Conservation (phyloP, 805 yeast genomes). For the Geotrichum ghanense region DNA sequence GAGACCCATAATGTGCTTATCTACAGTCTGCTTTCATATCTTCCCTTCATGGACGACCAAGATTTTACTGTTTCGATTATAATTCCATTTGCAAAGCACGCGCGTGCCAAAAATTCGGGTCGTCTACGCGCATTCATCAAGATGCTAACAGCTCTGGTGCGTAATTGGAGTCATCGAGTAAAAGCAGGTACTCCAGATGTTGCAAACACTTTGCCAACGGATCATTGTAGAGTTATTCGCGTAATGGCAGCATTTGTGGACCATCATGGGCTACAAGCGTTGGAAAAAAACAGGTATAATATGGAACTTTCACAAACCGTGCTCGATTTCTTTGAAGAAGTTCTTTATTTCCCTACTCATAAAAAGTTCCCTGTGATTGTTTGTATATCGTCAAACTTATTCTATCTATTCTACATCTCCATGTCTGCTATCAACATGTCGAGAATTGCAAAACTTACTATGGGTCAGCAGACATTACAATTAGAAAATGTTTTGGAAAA, state of each 20-base stretch:
- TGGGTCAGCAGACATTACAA: not conserved
- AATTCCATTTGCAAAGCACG: constrained; percentile 5
- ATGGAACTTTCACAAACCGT: constrained; percentile 1
- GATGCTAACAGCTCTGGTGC: constrained; percentile 2
- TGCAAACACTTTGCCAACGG: not conserved
- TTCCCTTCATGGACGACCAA: constrained; percentile 8
- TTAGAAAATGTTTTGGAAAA: not conserved
- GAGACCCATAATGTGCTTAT: not conserved
- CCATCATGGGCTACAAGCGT: constrained; percentile 6
- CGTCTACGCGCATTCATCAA: constrained; percentile 2
- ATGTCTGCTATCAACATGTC: not conserved
- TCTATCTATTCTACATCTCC: not conserved
- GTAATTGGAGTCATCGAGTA: constrained; percentile 4
- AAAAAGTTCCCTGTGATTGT: not conserved
- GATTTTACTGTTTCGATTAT: constrained; percentile 3
- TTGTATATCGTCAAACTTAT: not conserved
- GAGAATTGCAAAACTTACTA: not conserved
- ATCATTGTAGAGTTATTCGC: constrained; percentile 2
- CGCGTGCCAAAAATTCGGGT: not conserved
- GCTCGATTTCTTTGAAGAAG: not conserved
- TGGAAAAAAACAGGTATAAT: constrained; percentile 6
- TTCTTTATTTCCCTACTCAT: not conserved
- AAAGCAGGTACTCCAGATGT: not conserved
- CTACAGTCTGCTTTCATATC: constrained; percentile 6
- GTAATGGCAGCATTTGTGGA: constrained; percentile 8